Base-by-base conservation (phyloP, 352 stramenopile genomes). In the Pythium insidiosum region DNA sequence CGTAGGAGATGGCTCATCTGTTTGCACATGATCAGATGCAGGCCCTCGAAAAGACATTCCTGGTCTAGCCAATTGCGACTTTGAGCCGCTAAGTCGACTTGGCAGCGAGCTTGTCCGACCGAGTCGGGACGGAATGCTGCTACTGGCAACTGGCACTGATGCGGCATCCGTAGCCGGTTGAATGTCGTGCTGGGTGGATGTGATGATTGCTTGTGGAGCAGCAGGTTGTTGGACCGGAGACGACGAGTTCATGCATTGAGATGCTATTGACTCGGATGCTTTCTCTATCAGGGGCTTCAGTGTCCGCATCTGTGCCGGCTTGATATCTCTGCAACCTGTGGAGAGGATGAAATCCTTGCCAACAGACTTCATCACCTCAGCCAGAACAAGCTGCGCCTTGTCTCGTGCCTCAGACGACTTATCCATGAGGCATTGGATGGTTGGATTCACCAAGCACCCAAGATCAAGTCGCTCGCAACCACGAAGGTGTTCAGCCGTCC, bases 271-370 rank as follows among this genome's bases (percentile, higher is more conserved):
- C 20, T 82, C 68, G 29, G 47, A 71, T 4, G 85, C 78, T 44
- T 91, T 91, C 30, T 88, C 65, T 9, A 94, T 73, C 21, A 93
- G 61, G n/a, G 82, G 82, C n/a, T 85, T 82, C 4, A 94, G 50
- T 29, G 77, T 79, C 26, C 82, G 68, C 82, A 94, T 94, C 21
- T 88, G 76, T 4, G 82, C 82, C 22, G 82, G 82, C 36, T 92
- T 88, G 37, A 94, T 81, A 42, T 92, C 77, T 12, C 82, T 58
- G 28, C 82, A 94, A 6, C 78, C 80, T 9, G 56, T 67, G 4
- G 69, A 84, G 22, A 89, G 35, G 4, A 91, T 72, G 6, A 62
- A 57, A 29, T 91, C 74, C 38, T 88, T 83, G 0, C 82, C 82
- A 3, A 91, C 73, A 5, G 73, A 89, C 42, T 84, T 86, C 55